Percentiles rank a stretch among this genome's conserved stretches.
These are phyloP conservation scores for Panellus pusillus DNA, from an alignment of 768 basidiomycete species.

Conservation along the genomic window DNA sequence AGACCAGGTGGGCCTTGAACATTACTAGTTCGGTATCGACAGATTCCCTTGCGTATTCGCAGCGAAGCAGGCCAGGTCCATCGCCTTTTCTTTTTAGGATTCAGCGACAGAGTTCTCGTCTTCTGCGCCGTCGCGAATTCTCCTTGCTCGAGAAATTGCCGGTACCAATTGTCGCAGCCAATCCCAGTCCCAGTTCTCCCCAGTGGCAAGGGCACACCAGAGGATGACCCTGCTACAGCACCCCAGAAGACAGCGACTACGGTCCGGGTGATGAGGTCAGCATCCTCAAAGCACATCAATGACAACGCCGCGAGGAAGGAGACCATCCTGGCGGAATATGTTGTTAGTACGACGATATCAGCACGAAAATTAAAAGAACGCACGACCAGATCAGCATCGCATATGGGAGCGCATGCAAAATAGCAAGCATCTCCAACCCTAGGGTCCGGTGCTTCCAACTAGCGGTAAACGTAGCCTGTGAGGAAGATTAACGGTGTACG, in stretches of 20 bases:
- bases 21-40: too few relatives aligned
- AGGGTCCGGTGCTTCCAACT: slow-evolving; percentile 24
- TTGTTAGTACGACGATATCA: neutral
- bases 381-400: slow-evolving; percentile 63
- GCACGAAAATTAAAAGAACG: slow-evolving; percentile 23
- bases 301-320: slow-evolving; percentile 41
- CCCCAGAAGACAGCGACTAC: slow-evolving; percentile 33
- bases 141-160: too few relatives aligned
- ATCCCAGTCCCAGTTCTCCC: slow-evolving; percentile 4
- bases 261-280: slow-evolving; percentile 27
- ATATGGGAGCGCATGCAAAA: slow-evolving; percentile 56
- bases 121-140: too few relatives aligned
- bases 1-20: too few relatives aligned
- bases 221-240: slow-evolving; percentile 33
- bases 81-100: too few relatives aligned
- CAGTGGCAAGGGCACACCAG: slow-evolving; percentile 46
- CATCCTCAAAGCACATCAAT: slow-evolving; percentile 33
- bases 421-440: slow-evolving; percentile 51
- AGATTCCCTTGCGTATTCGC: too few relatives aligned
- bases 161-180: neutral
- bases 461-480: neutral
- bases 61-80: too few relatives aligned
- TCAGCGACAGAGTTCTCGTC: too few relatives aligned
- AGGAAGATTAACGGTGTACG: neutral
- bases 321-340: slow-evolving; percentile 33